These are phyloP conservation scores for Anisodus tanguticus DNA, from an alignment of 257 asterid genomes.

Conservation along the genomic window DNA sequence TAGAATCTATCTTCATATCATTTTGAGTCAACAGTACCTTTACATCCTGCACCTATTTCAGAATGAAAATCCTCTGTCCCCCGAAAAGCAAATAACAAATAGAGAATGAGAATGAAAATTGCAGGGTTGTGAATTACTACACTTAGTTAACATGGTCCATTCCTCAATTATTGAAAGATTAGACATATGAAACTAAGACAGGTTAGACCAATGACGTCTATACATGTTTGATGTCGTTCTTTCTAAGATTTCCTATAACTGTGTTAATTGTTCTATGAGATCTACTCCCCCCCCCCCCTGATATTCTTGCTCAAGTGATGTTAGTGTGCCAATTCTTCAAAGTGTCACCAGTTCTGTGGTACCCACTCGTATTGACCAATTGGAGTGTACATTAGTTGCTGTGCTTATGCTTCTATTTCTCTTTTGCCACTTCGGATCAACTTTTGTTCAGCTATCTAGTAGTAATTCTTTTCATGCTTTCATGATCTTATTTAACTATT, in stretches of 20 bases:
- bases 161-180: neutral
- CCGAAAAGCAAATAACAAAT: neutral
- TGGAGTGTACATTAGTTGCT: neutral
- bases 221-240: neutral
- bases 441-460: neutral
- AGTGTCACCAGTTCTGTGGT: neutral
- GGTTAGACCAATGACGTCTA: neutral
- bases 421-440: neutral
- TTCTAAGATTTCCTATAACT: neutral
- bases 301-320: conserved; percentile 1
- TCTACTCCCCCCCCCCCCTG: too few relatives aligned
- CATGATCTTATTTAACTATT: neutral
- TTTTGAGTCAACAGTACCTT: neutral
- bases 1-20: neutral
- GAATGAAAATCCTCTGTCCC: neutral
- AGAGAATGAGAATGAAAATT: neutral
- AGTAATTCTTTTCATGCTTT: neutral
- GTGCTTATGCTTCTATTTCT: neutral
- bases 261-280: neutral
- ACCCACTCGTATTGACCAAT: neutral
- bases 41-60: neutral
- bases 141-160: neutral
- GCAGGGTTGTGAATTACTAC: neutral
- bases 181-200: neutral
- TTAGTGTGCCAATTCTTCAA: neutral